phyloP scores from a whole-genome alignment of 306 rosid genomes.

The Comarum palustre region DNA sequence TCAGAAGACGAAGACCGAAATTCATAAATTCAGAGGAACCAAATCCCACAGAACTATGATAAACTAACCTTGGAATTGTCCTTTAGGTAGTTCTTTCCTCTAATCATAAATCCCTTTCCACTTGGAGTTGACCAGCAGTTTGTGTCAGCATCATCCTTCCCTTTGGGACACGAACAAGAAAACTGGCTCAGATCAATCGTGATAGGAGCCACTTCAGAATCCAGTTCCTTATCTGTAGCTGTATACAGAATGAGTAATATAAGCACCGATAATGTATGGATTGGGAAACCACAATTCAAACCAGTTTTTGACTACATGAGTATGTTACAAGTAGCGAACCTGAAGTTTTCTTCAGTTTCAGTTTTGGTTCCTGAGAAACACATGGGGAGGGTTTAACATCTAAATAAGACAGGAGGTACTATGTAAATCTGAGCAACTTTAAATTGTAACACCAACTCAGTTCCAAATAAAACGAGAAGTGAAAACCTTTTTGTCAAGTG shows the following conservation, averaged over 20 bases:
- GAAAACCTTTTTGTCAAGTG: conserved; percentile 33
- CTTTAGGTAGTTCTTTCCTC: conserved; percentile 86
- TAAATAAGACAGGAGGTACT: neutral
- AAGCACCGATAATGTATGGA: neutral
- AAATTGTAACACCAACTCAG: neutral
- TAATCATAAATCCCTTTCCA: conserved; percentile 75
- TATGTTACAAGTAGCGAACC: conserved; percentile 17
- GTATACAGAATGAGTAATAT: conserved; percentile 30
- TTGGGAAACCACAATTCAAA: neutral
- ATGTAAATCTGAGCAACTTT: neutral
- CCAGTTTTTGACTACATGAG: neutral
- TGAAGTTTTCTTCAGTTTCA: conserved; percentile 43
- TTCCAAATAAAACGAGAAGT: conserved; percentile 5
- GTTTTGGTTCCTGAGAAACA: conserved; percentile 39
- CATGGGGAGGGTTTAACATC: conserved; percentile 21
- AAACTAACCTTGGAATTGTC: conserved; percentile 74
- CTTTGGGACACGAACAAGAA: conserved; percentile 53
- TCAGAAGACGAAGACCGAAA: neutral
- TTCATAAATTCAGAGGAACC: neutral
- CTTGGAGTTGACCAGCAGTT: conserved; percentile 81
- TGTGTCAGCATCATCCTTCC: conserved; percentile 53
- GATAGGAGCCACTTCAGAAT: conserved; percentile 41
- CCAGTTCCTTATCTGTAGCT: conserved; percentile 60
- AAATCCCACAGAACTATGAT: neutral
- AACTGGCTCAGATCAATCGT: conserved; percentile 44